Base-by-base conservation (phyloP, 2,329 filamentous ascomycete species). In the Beauveria scarabaeidicola region DNA sequence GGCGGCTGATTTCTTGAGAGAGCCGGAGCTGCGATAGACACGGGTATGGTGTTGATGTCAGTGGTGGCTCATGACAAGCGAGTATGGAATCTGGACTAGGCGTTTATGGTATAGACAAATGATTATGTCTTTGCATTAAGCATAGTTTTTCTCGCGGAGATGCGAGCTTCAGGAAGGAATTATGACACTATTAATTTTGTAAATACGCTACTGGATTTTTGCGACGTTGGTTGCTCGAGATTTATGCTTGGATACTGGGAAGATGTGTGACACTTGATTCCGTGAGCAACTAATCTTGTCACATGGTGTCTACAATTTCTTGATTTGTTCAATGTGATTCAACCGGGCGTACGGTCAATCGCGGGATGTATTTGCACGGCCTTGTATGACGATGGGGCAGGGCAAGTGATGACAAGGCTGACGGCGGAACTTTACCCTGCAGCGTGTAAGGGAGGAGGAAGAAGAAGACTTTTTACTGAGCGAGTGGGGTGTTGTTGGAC, bases 1-100 rank as follows among this genome's bases (percentile, higher is more conserved):
- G 6, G 67, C 75, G 44, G 73, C 74, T 1, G 74, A 76, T 46
- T 76, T 76, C 59, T 75, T 77, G 72, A 70, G 73, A 3, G 74
- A 77, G 55, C 73, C 74, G 1, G 75, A 77, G 64, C 70, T 77
- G 61, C 70, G 75, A 21, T 76, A 61, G 71, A 10, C 7, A 11
- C 9, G 9, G 40, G 6, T 41, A 9, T 17, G 17, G 40, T 41
- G 3, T 17, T 17, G 15, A n/a, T n/a, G 38, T 32, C 29, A 32
- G 10, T 32, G 29, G 10, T 11, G 38, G 38, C 38, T 41, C 17
- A 41, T 41, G 5, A n/a, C 15, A n/a, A n/a, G 38, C 17, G 38
- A n/a, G 32, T 25, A 25, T 7, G 25, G 13, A 15, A 13, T 58
- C 13, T 19, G 41, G 23, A 19, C 21, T 15, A 38, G 56, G 56